phyloP scores from a whole-genome alignment of 805 yeast species.

The Hanseniaspora guilliermondii region DNA sequence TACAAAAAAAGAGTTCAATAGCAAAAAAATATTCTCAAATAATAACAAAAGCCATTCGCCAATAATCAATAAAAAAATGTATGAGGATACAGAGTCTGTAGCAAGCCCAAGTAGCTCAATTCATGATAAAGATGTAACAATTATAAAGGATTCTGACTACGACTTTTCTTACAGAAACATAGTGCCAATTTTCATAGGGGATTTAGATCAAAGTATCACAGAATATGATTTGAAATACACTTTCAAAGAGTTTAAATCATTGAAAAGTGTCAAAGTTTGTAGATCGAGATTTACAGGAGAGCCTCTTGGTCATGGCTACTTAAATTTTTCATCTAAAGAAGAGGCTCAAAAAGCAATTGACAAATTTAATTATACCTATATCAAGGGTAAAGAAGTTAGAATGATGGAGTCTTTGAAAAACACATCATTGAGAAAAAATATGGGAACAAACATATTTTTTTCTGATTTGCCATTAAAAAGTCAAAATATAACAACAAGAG shows the following conservation, averaged over 20 bases:
- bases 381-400: slow-evolving; percentile 36
- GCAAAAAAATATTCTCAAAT: neutral
- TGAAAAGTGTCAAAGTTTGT: slow-evolving; percentile 50
- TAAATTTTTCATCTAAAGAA: slow-evolving; percentile 39
- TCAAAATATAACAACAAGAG: slow-evolving; percentile 30
- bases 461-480: slow-evolving; percentile 32
- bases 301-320: slow-evolving; percentile 64
- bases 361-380: slow-evolving; percentile 38
- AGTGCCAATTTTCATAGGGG: slow-evolving; percentile 49
- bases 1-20: slow-evolving; percentile 8
- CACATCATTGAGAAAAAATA: slow-evolving; percentile 28
- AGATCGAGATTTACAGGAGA: slow-evolving; percentile 39
- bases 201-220: slow-evolving; percentile 37
- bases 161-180: slow-evolving; percentile 15
- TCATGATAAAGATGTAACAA: neutral
- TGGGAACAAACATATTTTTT: slow-evolving; percentile 42
- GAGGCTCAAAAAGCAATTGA: slow-evolving; percentile 49
- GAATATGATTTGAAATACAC: slow-evolving; percentile 36
- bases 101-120: neutral
- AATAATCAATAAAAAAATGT: neutral
- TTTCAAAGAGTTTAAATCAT: slow-evolving; percentile 35
- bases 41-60: neutral
- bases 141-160: neutral
- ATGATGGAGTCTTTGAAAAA: slow-evolving; percentile 47
- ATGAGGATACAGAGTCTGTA: neutral